phyloP scores from a whole-genome alignment of 2,329 filamentous ascomycete genomes.

The Ophiostoma sp. region DNA sequence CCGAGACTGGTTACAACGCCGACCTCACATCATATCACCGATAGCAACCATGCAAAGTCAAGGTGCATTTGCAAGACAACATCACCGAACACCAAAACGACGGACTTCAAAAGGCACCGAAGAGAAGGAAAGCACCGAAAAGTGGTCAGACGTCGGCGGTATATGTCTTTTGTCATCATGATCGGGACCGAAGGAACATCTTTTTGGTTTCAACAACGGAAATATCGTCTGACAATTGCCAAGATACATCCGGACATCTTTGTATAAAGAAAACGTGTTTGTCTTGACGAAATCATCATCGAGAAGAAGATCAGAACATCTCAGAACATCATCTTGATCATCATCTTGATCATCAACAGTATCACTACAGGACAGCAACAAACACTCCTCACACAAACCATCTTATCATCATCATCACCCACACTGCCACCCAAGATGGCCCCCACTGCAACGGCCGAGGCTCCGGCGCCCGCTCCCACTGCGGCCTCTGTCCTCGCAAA shows the following conservation, averaged over 20 bases:
- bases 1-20: not conserved
- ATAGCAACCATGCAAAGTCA: not conserved
- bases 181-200: not conserved
- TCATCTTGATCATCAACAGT: not conserved
- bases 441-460: constrained; percentile 10
- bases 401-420: not conserved
- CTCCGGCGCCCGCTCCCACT: not conserved
- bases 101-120: not conserved
- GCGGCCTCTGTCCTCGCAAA: constrained; percentile 3
- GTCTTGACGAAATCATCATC: not conserved
- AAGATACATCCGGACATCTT: not conserved
- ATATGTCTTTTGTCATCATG: not conserved
- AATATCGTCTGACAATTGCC: not conserved
- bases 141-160: not conserved
- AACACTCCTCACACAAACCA: not conserved
- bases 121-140: not conserved
- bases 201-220: not conserved
- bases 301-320: not conserved
- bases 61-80: not conserved
- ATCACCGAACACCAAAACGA: not conserved
- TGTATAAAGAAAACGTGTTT: constrained; percentile 11
- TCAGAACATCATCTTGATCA: not conserved
- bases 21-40: not conserved
- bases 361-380: not conserved
- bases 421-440: constrained; percentile 6